phyloP scores from a whole-genome alignment of 306 rosid species.

The Corylus heterophylla region DNA sequence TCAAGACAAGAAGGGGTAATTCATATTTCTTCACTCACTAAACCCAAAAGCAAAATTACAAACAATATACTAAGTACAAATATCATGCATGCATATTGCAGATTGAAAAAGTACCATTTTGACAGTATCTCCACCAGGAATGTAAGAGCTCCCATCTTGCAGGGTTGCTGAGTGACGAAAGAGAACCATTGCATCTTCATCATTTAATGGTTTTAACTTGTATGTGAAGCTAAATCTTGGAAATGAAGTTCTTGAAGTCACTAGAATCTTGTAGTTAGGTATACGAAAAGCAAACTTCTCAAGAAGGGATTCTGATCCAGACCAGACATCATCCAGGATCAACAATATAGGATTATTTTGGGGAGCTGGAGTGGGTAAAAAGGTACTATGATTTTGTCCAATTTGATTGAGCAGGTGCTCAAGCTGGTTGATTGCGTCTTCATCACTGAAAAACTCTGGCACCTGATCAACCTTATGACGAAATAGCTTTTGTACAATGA shows the following conservation, averaged over 20 bases:
- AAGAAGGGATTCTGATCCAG: slow-evolving; percentile 48
- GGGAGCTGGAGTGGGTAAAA: no score
- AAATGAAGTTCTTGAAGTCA: slow-evolving; percentile 56
- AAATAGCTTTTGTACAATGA: slow-evolving; percentile 17
- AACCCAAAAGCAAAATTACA: neutral
- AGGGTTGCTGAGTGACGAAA: slow-evolving; percentile 42
- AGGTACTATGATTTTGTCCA: neutral
- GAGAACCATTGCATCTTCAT: slow-evolving; percentile 45
- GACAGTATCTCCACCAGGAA: slow-evolving; percentile 28
- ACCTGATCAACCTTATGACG: slow-evolving; percentile 14
- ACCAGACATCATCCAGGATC: slow-evolving; percentile 72
- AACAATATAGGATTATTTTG: slow-evolving; percentile 31
- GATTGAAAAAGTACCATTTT: slow-evolving; percentile 35
- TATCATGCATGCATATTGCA: no score
- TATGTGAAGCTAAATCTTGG: slow-evolving; percentile 21
- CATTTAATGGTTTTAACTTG: slow-evolving; percentile 33
- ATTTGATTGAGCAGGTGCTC: slow-evolving; percentile 22
- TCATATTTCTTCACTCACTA: no score
- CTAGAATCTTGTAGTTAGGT: slow-evolving; percentile 53
- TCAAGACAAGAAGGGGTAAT: no score
- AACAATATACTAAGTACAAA: neutral
- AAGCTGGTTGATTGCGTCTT: slow-evolving; percentile 34
- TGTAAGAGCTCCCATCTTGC: slow-evolving; percentile 13
- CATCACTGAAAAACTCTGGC: slow-evolving; percentile 33
- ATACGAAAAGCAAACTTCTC: slow-evolving; percentile 37